Evolutionary conservation across 257 asterid genomes (phyloP), one percentile per base, ranked within the genome.

Genomic region (Capsicum rhomboideum): DNA sequence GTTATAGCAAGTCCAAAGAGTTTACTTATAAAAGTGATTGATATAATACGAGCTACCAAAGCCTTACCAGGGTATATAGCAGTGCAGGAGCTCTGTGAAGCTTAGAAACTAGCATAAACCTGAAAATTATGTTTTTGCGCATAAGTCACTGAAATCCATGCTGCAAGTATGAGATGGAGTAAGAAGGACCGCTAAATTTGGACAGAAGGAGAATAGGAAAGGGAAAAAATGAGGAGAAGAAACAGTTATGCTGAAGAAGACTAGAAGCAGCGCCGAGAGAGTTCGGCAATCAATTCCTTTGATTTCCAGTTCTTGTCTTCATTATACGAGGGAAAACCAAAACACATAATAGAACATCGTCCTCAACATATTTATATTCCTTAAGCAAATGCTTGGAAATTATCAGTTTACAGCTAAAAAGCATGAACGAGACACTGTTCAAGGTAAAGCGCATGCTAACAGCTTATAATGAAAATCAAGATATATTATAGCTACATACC

Each of bases 91-190:
- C 91, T 92, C 97, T 90, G 69, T 93, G 93, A 84, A 85, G 96
- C 91, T 94, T 93, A 82, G 99, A 91, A 82, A 97, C 93, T 59
- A 95, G 97, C 98, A 97, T 90, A 93, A 95, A 97, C 93, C 99
- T 97, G 93, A 83, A 88, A 84, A 85, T 80, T 46, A 44, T 74
- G 80, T 46, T 34, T 46, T 44, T 23, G 59, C 14, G 4, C 40
- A 46, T 74, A 46, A 74, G 80, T 74, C 58, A 44, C 80, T 42
- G 44, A 14, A 56, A 49, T 44, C 58, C 77, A 42, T 74, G 58
- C 80, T 74, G 80, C 58, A 74, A 74, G 58, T 46, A 49, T 21
- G 40, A 46, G 58, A 46, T 46, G 80, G 40, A 74, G 34, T 8
- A 42, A 44, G 56, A 72, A 21, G 59, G 80, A 46, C 42, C 13